Conservation (phyloP, 2,329 filamentous ascomycete species). For the Hortaea sp. region DNA sequence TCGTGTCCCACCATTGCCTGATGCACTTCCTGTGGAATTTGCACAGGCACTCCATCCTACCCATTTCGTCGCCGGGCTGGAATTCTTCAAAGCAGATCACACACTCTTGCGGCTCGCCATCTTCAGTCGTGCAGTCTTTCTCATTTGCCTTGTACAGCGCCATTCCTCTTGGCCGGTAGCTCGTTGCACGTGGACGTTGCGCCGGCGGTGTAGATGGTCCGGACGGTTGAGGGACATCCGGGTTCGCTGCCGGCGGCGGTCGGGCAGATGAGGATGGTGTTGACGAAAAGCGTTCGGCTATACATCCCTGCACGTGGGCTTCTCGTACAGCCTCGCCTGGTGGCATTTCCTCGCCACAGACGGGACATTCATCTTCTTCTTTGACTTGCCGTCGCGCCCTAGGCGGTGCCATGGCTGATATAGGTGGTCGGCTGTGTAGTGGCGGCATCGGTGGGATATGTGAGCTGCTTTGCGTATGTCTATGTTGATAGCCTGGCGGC, state of each 20-base stretch:
- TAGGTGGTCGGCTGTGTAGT: background rate
- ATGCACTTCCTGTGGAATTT: conserved; percentile 55
- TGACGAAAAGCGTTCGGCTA: conserved; percentile 16
- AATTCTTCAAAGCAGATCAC: conserved; percentile 58
- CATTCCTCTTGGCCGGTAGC: conserved; percentile 33
- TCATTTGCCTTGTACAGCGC: conserved; percentile 48
- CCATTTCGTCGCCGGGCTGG: conserved; percentile 48
- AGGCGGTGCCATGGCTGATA: conserved; percentile 2
- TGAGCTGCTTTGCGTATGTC: conserved; percentile 3
- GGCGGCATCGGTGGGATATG: conserved; percentile 1
- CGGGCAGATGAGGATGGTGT: conserved; percentile 7
- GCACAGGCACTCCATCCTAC: conserved; percentile 52
- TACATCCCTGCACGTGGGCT: conserved; percentile 32
- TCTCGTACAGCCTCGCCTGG: conserved; percentile 36
- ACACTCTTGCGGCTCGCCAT: conserved; percentile 45
- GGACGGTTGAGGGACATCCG: conserved; percentile 8
- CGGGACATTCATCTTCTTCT: conserved; percentile 71
- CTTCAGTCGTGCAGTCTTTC: conserved; percentile 49
- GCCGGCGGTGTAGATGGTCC: conserved; percentile 3
- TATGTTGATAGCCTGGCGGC: conserved; percentile 1
- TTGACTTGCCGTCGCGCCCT: conserved; percentile 22
- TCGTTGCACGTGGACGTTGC: conserved; percentile 14
- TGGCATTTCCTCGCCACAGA: conserved; percentile 64
- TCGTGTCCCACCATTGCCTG: conserved; percentile 48
- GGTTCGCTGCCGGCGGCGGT: conserved; percentile 4